Evolutionary conservation across 2,329 filamentous ascomycete species (phyloP), one percentile per base, ranked within the genome.

Genomic region (Boeremia lycopersici): DNA sequence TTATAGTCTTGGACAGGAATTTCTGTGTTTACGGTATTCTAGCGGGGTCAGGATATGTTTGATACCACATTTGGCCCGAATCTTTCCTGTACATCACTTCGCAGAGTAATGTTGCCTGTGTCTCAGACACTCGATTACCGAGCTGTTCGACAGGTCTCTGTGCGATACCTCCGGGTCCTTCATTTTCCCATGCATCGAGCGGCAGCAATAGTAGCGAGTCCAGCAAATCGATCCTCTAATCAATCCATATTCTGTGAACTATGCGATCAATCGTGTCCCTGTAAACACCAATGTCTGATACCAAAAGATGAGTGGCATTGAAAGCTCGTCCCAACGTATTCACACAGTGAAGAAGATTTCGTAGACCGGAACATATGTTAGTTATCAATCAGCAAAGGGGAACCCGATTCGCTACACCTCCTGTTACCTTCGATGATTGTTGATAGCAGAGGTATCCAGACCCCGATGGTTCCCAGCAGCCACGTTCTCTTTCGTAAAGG

Each of bases 71-170:
- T 45, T 40, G 39, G 51, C 57, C 45, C 36, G 48, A 28, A 48
- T 46, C 15, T 53, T 58, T 57, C 48, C 35, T 67, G 64, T 67
- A 66, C 31, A 67, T 68, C 28, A 33, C 48, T 67, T 56, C 48
- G 56, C 62, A 57, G 60, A 66, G 55, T 62, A 45, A 60, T 53
- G 61, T 54, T 53, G 53, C 52, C 57, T 63, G 55, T 28, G 52
- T 58, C 44, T n/a, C 38, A 51, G 47, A 57, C 41, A 25, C 56
- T 62, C 54, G 44, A 41, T 48, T 44, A 47, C 46, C 29, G 52
- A 54, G 59, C 43, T 49, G 44, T 53, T 56, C 51, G 47, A 56
- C 55, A 61, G 56, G 58, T 59, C 48, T 66, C 56, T 64, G 58
- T 61, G 59, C 42, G 52, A 69, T 64, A 62, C 57, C 49, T 50